Conservation (phyloP, 345 rosid species). For the Melaleuca alternifolia region DNA sequence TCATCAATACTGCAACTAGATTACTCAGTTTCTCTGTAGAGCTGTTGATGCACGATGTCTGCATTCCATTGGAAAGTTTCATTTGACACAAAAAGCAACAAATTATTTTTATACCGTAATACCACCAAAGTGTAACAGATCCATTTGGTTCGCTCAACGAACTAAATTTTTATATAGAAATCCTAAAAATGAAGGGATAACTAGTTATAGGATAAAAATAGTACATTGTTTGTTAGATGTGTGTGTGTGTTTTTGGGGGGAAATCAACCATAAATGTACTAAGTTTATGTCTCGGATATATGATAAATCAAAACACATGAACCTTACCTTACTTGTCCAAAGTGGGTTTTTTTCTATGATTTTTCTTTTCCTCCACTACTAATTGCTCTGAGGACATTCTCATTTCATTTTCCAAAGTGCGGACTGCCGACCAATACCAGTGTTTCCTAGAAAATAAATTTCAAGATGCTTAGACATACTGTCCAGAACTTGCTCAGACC, state of each 20-base stretch:
- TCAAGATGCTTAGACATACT: accelerated
- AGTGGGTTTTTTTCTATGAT: background rate
- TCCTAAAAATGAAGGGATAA: background rate
- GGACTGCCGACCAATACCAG: background rate
- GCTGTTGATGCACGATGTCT: too few relatives aligned
- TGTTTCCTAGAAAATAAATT: background rate
- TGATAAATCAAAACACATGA: accelerated
- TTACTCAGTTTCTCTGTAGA: background rate
- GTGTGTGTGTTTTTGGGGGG: too few relatives aligned
- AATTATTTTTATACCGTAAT: background rate
- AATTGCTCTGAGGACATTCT: background rate
- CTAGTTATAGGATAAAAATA: background rate
- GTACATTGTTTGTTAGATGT: background rate
- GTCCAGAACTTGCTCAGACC: background rate
- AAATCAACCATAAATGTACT: background rate
- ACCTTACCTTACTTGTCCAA: background rate
- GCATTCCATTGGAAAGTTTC: too few relatives aligned
- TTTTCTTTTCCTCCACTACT: background rate
- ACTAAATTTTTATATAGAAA: too few relatives aligned
- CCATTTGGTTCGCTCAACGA: background rate
- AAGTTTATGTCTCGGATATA: background rate
- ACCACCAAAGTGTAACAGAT: background rate
- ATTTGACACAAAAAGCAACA: too few relatives aligned
- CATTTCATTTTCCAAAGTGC: background rate
- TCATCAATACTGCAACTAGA: background rate